Evolutionary conservation across 225 moss, liverwort and hornwort genomes (phyloP).

Genomic region (Pseudisothecium myosuroides): DNA sequence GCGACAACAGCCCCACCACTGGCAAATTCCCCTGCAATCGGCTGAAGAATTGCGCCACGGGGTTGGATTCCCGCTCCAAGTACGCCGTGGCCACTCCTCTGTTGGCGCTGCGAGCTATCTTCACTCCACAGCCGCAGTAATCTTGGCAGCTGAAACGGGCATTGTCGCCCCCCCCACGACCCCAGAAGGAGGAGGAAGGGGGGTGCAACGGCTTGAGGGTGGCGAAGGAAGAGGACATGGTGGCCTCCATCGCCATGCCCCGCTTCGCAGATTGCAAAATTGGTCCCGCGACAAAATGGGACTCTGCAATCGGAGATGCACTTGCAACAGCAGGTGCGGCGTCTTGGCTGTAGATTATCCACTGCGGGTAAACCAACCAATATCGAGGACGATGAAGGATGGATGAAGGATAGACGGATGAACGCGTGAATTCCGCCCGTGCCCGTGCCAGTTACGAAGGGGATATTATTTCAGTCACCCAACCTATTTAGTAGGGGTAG

Average conservation of each 20-base stretch:
- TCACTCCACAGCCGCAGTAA: background rate
- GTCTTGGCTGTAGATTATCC: background rate
- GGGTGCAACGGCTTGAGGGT: background rate
- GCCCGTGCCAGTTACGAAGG: background rate
- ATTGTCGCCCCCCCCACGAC: background rate
- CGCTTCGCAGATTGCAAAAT: background rate
- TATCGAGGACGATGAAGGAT: background rate
- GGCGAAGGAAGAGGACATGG: slow-evolving; percentile 2
- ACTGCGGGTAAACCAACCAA: background rate
- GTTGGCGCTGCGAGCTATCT: background rate
- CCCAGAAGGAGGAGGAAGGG: background rate
- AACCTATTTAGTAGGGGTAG: too few relatives aligned
- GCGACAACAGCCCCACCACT: slow-evolving; percentile 70
- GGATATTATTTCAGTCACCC: background rate
- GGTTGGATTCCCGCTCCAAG: slow-evolving; percentile 46
- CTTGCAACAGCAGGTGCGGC: background rate
- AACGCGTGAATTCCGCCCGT: background rate
- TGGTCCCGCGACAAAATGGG: background rate
- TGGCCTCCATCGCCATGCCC: slow-evolving; percentile 14
- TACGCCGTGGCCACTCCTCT: slow-evolving; percentile 49
- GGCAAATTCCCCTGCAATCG: slow-evolving; percentile 71
- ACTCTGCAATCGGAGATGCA: background rate
- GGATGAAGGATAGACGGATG: background rate
- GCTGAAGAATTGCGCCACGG: slow-evolving; percentile 53
- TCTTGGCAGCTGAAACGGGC: background rate